Base-by-base conservation (phyloP, 805 yeast genomes). In the Saturnispora quitensis region DNA sequence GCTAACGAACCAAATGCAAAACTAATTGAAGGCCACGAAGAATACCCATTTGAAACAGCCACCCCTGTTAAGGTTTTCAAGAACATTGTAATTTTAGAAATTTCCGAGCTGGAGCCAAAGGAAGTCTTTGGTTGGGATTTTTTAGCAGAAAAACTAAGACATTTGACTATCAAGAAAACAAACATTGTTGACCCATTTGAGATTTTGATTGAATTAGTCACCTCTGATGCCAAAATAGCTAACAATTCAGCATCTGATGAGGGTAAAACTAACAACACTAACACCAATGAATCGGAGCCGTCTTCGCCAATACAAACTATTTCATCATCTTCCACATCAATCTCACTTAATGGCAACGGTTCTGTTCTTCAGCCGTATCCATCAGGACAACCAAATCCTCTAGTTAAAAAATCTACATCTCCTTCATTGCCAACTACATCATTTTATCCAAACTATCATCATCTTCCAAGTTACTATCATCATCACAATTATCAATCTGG, bases 41-140 rank as follows among this genome's bases (percentile, higher is more conserved):
- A 82, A 60, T 82, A 77, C 60, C 88, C 87, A 0, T 81, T 83
- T 62, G 88, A 82, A 59, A 80, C 86, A 3, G 75, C 84, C 4
- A 82, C 83, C 8, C 87, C 88, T 3, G 62, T 82, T n/a, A 68
- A 68, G 40, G 71, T 78, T 63, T 82, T 82, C 63, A 81, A 80
- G 55, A 82, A 80, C 60, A 65, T 82, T 46, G 78, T 81, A 47
- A 84, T 82, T 20, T 66, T 82, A 44, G 88, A 82, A 60, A 63
- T 82, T 3, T 69, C 71, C 27, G 84, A 80, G 52, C 69, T 80
- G 53, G 85, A 80, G 55, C 83, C 85, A 18, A 78, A 80, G 54
- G 84, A 81, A 55, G 70, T 82, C 9, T 81, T 71, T 62, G 88
- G 88, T 2, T 82, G 88, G 88, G 73, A 81, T 59, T 58, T 65